Evolutionary conservation across 2,329 filamentous ascomycete species (phyloP).

Genomic region (Aspergillus costaricaensis): DNA sequence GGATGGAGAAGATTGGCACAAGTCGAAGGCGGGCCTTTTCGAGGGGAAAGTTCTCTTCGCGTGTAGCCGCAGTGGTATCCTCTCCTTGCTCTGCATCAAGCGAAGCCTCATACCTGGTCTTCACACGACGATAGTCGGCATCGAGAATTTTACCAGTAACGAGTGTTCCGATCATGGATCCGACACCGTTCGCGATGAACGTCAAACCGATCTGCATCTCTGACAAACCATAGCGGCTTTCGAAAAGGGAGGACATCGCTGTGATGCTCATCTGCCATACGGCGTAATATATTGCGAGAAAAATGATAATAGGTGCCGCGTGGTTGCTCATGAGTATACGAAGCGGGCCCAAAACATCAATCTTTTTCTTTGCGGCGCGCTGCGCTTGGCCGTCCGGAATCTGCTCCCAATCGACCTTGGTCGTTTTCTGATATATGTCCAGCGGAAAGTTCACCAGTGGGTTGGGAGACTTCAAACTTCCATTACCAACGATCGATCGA

Average conservation of each 20-base stretch:
- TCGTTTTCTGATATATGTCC: conserved; percentile 7
- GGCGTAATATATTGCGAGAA: conserved; percentile 54
- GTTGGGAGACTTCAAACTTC: conserved; percentile 13
- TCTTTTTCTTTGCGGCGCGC: conserved; percentile 30
- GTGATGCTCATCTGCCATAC: conserved; percentile 61
- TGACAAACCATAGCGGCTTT: conserved; percentile 44
- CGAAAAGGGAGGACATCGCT: conserved; percentile 54
- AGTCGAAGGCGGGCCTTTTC: conserved; percentile 56
- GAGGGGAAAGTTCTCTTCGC: conserved; percentile 45
- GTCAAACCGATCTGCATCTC: conserved; percentile 53
- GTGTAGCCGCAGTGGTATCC: background rate
- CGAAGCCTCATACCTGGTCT: conserved; percentile 29
- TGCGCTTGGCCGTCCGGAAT: background rate
- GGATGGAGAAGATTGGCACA: conserved; percentile 47
- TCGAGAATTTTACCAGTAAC: conserved; percentile 57
- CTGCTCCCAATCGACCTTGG: conserved; percentile 2
- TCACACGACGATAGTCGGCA: conserved; percentile 51
- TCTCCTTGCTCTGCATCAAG: background rate
- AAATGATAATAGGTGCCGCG: conserved; percentile 49
- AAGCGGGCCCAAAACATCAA: conserved; percentile 51
- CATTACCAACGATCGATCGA: conserved; percentile 42
- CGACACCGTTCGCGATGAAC: conserved; percentile 58
- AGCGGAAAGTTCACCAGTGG: conserved; percentile 9
- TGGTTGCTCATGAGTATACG: conserved; percentile 51
- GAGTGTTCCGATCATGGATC: conserved; percentile 57